Conservation (phyloP, 306 rosid species). For the Fragaria iinumae region DNA sequence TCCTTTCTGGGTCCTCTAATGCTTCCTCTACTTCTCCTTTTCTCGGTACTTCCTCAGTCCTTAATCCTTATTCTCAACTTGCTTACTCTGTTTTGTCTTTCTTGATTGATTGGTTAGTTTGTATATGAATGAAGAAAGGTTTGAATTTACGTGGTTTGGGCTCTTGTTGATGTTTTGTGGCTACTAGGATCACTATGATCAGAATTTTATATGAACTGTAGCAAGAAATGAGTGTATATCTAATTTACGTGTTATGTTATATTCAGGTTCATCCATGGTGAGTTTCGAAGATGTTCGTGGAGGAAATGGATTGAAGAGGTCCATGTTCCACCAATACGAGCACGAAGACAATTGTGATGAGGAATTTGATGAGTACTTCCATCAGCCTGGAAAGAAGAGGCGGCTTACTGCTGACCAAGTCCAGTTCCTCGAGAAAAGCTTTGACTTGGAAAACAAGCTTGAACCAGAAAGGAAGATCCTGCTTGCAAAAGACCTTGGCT, state of each 20-base stretch:
- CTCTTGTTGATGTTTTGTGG: no score
- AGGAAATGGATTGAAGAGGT: constrained; percentile 38
- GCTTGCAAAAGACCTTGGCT: constrained; percentile 69
- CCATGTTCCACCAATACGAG: constrained; percentile 42
- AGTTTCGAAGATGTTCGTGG: constrained; percentile 60
- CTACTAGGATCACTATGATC: no score
- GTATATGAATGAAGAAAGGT: not conserved
- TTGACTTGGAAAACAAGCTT: constrained; percentile 80
- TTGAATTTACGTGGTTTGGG: not conserved
- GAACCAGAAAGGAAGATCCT: constrained; percentile 76
- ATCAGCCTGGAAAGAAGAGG: constrained; percentile 82
- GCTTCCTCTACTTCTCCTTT: constrained; percentile 45
- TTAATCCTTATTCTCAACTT: not conserved
- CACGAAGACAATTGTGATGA: constrained; percentile 58
- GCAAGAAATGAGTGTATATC: not conserved
- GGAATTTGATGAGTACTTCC: constrained; percentile 54
- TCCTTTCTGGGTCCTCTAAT: constrained; percentile 52
- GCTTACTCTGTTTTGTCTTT: not conserved
- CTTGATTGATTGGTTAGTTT: not conserved
- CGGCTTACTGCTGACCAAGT: constrained; percentile 61
- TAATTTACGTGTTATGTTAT: not conserved
- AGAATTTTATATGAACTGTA: not conserved
- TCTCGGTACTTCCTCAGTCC: constrained; percentile 33
- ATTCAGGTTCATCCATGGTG: constrained; percentile 71
- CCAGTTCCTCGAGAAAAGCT: constrained; percentile 83